A percentile compares a stretch with the other conserved stretches of the same genome.
Conservation (phyloP, 495 filamentous ascomycete species). For the Melanomma pulvis-pyrius region DNA sequence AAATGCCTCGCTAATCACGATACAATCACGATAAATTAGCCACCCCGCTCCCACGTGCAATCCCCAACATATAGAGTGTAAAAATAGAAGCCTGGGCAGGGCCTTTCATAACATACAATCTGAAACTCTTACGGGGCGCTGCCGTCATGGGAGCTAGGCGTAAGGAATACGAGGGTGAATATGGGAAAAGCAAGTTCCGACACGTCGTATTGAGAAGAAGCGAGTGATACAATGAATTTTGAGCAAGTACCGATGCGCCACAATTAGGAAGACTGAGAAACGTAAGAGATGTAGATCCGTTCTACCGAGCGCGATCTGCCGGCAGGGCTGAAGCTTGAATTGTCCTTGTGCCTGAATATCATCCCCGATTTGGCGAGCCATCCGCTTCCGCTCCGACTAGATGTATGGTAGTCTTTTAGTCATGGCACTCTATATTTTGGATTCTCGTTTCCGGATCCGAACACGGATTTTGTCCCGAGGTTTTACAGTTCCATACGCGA, state of each 20-base stretch:
- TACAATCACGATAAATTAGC: conserved; percentile 9
- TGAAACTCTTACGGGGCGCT: not conserved
- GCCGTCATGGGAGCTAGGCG: not conserved
- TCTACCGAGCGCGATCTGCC: conserved; percentile 18
- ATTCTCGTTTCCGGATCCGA: conserved; percentile 9
- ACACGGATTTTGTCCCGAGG: conserved; percentile 10
- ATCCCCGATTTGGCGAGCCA: too few relatives aligned
- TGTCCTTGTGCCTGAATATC: not conserved
- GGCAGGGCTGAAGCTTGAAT: conserved; percentile 17
- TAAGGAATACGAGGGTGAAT: conserved; percentile 12
- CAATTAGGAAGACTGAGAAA: not conserved
- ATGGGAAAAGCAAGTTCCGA: not conserved
- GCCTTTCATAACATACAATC: conserved; percentile 4
- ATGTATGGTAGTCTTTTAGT: not conserved
- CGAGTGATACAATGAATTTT: not conserved
- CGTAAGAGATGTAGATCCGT: conserved; percentile 8
- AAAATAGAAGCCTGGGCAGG: conserved; percentile 6
- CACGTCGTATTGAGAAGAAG: not conserved
- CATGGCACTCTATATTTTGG: not conserved
- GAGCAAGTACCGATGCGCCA: not conserved
- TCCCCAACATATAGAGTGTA: not conserved
- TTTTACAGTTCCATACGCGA: conserved; percentile 6
- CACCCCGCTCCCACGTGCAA: conserved; percentile 13
- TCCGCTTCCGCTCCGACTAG: not conserved
- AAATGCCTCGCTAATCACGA: not conserved